Evolutionary conservation across 208 protist genomes (phyloP).

Genomic region (Angomonas deanei): DNA sequence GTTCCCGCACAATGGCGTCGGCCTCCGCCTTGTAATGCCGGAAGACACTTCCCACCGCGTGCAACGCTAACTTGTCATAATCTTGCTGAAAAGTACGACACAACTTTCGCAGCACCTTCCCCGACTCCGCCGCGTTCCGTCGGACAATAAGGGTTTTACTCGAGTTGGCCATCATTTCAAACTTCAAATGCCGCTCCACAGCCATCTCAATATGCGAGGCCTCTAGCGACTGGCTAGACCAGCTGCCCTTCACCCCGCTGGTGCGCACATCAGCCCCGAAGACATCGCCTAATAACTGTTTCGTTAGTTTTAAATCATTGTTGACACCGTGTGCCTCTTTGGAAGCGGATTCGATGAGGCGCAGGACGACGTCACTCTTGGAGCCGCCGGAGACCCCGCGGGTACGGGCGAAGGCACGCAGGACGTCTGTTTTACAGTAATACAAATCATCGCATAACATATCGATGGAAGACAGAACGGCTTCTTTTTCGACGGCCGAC

Average conservation of each 20-base stretch:
- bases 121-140: constrained; percentile 46
- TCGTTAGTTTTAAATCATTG: constrained; percentile 66
- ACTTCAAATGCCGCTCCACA: constrained; percentile 59
- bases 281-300: constrained; percentile 73
- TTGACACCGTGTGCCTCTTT: constrained; percentile 78
- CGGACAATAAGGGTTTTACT: constrained; percentile 80
- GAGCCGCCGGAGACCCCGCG: constrained; percentile 26
- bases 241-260: constrained; percentile 69
- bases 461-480: constrained; percentile 63
- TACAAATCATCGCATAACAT: constrained; percentile 87
- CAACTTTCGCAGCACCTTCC: constrained; percentile 62
- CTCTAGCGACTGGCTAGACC: constrained; percentile 86
- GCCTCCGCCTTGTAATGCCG: constrained; percentile 67
- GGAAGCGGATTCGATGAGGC: constrained; percentile 66
- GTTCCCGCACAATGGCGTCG: constrained; percentile 52
- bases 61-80: constrained; percentile 45
- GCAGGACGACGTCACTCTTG: constrained; percentile 75
- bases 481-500: constrained; percentile 22
- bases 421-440: constrained; percentile 78
- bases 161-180: constrained; percentile 75
- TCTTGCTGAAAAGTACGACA: constrained; percentile 77
- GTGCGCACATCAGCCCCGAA: constrained; percentile 80
- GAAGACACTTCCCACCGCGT: constrained; percentile 71
- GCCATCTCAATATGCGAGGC: constrained; percentile 86
- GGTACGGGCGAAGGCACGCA: constrained; percentile 71